A percentile compares a stretch with the other conserved stretches of the same genome.
phyloP scores from a whole-genome alignment of 345 rosid species.

The Syzygium aromaticum region DNA sequence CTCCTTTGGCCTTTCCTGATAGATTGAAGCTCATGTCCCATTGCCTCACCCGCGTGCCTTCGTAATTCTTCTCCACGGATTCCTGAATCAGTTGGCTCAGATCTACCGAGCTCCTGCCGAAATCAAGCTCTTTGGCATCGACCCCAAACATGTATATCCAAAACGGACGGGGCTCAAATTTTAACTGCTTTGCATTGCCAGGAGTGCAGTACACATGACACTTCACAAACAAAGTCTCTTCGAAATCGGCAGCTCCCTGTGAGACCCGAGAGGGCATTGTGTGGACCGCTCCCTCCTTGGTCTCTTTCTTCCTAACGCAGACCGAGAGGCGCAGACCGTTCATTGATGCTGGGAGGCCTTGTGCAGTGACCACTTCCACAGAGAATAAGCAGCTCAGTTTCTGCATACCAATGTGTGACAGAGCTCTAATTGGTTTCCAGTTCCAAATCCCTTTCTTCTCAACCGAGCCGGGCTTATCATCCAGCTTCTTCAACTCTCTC shows the following conservation, averaged over 20 bases:
- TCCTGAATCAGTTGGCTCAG: slow-evolving; percentile 65
- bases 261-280: slow-evolving; percentile 93
- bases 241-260: slow-evolving; percentile 86
- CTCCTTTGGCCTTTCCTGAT: slow-evolving; percentile 90
- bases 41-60: slow-evolving; percentile 79
- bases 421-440: slow-evolving; percentile 90
- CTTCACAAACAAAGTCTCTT: slow-evolving; percentile 74
- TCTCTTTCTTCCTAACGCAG: slow-evolving; percentile 77
- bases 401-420: slow-evolving; percentile 76
- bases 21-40: slow-evolving; percentile 76
- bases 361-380: slow-evolving; percentile 74
- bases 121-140: slow-evolving; percentile 79
- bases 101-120: slow-evolving; percentile 62
- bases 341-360: slow-evolving; percentile 85
- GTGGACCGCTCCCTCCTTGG: slow-evolving; percentile 73
- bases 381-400: slow-evolving; percentile 84
- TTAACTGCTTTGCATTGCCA: slow-evolving; percentile 45
- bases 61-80: slow-evolving; percentile 62
- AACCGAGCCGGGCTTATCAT: slow-evolving; percentile 9
- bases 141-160: slow-evolving; percentile 58
- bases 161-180: slow-evolving; percentile 81
- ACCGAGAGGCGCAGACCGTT: slow-evolving; percentile 89
- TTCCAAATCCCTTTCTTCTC: slow-evolving; percentile 82
- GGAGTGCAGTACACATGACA: slow-evolving; percentile 68
- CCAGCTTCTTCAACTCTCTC: slow-evolving; percentile 17